phyloP scores from a whole-genome alignment of 2,329 filamentous ascomycete genomes.

The Talaromyces piceae region DNA sequence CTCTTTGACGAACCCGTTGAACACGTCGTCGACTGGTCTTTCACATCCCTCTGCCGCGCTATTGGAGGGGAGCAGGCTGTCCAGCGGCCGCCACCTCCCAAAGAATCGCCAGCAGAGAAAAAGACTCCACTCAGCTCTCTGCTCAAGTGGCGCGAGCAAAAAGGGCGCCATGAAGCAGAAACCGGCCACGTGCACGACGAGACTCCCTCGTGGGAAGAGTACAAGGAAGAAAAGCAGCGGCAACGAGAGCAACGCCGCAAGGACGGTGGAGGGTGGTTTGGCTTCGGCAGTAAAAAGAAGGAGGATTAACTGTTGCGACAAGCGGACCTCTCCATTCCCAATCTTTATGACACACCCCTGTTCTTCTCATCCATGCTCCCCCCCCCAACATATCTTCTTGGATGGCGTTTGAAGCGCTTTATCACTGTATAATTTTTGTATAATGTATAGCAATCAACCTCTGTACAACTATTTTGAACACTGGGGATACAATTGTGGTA shows the following conservation, averaged over 20 bases:
- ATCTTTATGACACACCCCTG: not conserved
- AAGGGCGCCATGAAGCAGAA: constrained; percentile 10
- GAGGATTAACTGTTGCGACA: constrained; percentile 6
- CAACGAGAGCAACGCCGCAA: constrained; percentile 22
- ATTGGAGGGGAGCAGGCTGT: constrained; percentile 61
- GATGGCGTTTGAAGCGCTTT: not conserved
- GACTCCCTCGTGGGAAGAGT: constrained; percentile 26
- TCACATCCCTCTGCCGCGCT: constrained; percentile 71
- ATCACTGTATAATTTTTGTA: too few relatives aligned
- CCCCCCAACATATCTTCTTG: too few relatives aligned
- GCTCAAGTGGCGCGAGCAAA: constrained; percentile 16
- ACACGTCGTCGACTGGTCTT: constrained; percentile 80
- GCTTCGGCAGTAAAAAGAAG: constrained; percentile 12
- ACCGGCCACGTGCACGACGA: constrained; percentile 12
- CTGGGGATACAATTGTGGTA: not conserved
- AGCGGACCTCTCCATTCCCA: not conserved
- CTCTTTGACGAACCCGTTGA: constrained; percentile 92
- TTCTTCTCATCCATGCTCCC: not conserved
- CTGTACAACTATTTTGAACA: too few relatives aligned
- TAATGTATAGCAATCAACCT: too few relatives aligned
- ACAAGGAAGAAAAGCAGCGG: constrained; percentile 22
- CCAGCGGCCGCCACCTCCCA: constrained; percentile 19
- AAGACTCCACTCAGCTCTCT: constrained; percentile 18
- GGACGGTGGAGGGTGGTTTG: constrained; percentile 14
- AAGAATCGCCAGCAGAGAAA: constrained; percentile 14